Evolutionary conservation across 306 rosid species (phyloP), one percentile per base, ranked within the genome.

Genomic region (Quercus rubra): DNA sequence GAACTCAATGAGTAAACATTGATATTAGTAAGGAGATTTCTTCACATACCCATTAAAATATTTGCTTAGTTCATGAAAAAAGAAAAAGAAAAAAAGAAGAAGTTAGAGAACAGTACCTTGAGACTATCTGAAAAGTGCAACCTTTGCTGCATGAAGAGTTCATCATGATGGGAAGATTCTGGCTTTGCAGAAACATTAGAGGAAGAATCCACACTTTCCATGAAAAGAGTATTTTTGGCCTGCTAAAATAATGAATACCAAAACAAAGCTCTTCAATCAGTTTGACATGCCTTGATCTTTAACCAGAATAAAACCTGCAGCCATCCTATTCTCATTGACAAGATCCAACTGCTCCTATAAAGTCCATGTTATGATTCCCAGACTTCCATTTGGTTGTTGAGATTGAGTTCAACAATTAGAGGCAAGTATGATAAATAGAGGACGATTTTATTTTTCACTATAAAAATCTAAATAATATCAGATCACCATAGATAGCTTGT

Each of bases 91-190:
- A 49, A 49, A 49, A 49, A 12, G 54, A 41, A 41, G 10, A 49
- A 13, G 17, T 23, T 57, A 28, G 17, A 13, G 12, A 77, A 71
- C 71, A 52, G 30, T 49, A 83, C 89, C 25, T 80, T 77, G 55
- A 86, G 73, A 43, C 76, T 86, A 69, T 80, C 85, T 21, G 87
- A 82, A 55, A 85, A 85, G 70, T 67, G 70, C 62, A 82, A n/a
- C 4, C 80, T 77, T 75, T 86, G 83, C 75, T 86, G 77, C 89
- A 86, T 83, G 75, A 68, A 74, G 73, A 86, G 80, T 75, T 86
- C 89, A 51, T 86, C 89, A 58, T 58, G 62, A 81, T 86, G 89
- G 25, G 81, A 83, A 75, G 82, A 35, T 74, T 68, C 56, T 70
- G 52, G 35, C 14, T 28, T 62, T 20, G 41, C 7, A 66, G 81